These are phyloP conservation scores for Nicotiana benthamiana DNA, from an alignment of 257 asterid species.

Conservation along the genomic window DNA sequence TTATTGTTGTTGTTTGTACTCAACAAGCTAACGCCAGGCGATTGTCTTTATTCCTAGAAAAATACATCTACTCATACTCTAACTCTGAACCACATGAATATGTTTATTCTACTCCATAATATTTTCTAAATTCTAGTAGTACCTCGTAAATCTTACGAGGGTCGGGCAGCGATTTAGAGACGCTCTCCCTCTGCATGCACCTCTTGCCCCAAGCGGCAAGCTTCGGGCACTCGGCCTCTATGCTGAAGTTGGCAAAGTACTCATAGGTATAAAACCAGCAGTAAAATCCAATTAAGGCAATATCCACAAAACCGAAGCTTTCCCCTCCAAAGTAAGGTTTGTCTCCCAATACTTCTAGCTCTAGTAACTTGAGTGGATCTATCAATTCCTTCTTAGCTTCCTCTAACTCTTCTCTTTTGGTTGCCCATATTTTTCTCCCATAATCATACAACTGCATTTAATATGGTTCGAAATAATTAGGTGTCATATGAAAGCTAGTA, in stretches of 20 bases:
- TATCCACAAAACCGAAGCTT: constrained; percentile 9
- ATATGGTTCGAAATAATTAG: too few species aligned
- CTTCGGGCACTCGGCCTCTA: constrained; percentile 8
- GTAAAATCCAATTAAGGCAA: constrained; percentile 3
- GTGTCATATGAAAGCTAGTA: too few species aligned
- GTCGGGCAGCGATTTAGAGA: constrained; percentile 18
- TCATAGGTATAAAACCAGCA: not conserved
- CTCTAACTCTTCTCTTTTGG: not conserved
- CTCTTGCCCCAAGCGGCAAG: constrained; percentile 13
- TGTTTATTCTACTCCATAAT: not conserved
- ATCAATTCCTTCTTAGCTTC: constrained; percentile 3
- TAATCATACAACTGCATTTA: constrained; percentile 5
- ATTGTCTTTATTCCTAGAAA: not conserved
- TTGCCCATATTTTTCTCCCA: not conserved
- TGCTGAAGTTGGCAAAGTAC: not conserved
- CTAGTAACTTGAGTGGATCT: constrained; percentile 10
- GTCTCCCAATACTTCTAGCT: constrained; percentile 4
- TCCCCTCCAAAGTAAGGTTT: constrained; percentile 17
- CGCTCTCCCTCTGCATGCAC: constrained; percentile 19
- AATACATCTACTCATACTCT: not conserved
- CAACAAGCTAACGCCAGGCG: not conserved
- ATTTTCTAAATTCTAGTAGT: not conserved
- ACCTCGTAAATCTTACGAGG: constrained; percentile 11
- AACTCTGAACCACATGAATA: not conserved
- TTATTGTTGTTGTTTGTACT: too few species aligned